These are phyloP conservation scores for Glycine latifolia DNA, from an alignment of 306 rosid genomes.

Conservation along the genomic window DNA sequence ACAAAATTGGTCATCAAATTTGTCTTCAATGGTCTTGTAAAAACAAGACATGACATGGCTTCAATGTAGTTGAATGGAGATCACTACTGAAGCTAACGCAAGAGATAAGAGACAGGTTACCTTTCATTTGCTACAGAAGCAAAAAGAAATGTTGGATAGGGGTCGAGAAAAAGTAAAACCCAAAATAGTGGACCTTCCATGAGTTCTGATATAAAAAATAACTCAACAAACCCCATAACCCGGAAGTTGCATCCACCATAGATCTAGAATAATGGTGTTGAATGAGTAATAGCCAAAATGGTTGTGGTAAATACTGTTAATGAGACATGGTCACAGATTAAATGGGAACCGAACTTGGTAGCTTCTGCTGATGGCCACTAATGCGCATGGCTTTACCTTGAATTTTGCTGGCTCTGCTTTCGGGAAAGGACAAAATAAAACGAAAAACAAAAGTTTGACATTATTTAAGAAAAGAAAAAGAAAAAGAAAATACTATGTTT, in stretches of 20 bases:
- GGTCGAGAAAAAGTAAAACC: not conserved
- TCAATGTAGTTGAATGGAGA: constrained; percentile 15
- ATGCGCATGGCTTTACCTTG: constrained; percentile 18
- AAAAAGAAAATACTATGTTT: too few relatives aligned
- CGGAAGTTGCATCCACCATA: constrained; percentile 34
- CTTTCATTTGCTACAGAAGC: constrained; percentile 15
- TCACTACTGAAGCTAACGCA: constrained; percentile 2
- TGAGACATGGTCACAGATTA: constrained; percentile 35
- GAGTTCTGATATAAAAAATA: not conserved
- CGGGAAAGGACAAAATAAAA: constrained; percentile 17
- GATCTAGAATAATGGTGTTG: too few relatives aligned
- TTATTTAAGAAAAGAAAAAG: too few relatives aligned
- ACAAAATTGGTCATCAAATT: not conserved
- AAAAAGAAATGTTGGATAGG: constrained; percentile 14
- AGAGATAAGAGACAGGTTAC: constrained; percentile 40
- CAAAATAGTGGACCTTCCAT: not conserved
- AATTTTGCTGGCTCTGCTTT: constrained; percentile 20
- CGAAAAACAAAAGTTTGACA: not conserved
- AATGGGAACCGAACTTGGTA: constrained; percentile 1
- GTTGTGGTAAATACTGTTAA: constrained; percentile 14
- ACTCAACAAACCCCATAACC: constrained; percentile 16
- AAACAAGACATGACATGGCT: constrained; percentile 22
- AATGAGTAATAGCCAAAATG: not conserved
- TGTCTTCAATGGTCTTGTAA: not conserved
- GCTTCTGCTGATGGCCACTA: constrained; percentile 6